These are phyloP conservation scores for Yamadazyma olivae DNA, from an alignment of 805 yeast genomes.

Conservation along the genomic window DNA sequence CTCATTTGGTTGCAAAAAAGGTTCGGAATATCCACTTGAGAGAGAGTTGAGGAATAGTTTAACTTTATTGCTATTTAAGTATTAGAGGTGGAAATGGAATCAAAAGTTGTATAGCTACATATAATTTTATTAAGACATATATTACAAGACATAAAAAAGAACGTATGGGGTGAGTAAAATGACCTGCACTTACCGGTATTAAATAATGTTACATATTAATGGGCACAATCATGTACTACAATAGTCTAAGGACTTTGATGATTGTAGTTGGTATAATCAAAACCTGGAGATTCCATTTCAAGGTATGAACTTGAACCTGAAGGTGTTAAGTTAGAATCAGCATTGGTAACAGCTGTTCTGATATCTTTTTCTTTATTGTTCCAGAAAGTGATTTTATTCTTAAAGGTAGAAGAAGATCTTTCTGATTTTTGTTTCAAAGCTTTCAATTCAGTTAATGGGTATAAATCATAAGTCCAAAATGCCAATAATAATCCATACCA, in stretches of 20 bases:
- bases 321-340: constrained; percentile 11
- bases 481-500: constrained; percentile 25
- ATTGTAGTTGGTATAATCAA: constrained; percentile 10
- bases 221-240: background rate
- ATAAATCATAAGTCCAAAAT: constrained; percentile 27
- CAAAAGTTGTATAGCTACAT: too few species aligned
- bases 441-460: constrained; percentile 23
- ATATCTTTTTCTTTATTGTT: constrained; percentile 6
- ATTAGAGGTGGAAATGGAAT: too few species aligned
- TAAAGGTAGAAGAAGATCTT: background rate
- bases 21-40: too few species aligned
- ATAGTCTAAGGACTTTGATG: constrained; percentile 1
- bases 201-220: background rate
- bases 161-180: too few species aligned
- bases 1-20: too few species aligned
- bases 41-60: too few species aligned
- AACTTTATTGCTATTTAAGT: too few species aligned
- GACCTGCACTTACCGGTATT: too few species aligned
- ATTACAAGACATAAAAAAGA: too few species aligned
- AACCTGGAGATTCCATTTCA: constrained; percentile 12
- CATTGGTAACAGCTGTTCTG: constrained; percentile 7
- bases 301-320: constrained; percentile 6
- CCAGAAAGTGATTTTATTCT: constrained; percentile 11
- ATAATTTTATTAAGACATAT: too few species aligned
- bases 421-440: constrained; percentile 8